Base-by-base conservation (phyloP, 495 filamentous ascomycete species). In the Penicillium cosmopolitanum region DNA sequence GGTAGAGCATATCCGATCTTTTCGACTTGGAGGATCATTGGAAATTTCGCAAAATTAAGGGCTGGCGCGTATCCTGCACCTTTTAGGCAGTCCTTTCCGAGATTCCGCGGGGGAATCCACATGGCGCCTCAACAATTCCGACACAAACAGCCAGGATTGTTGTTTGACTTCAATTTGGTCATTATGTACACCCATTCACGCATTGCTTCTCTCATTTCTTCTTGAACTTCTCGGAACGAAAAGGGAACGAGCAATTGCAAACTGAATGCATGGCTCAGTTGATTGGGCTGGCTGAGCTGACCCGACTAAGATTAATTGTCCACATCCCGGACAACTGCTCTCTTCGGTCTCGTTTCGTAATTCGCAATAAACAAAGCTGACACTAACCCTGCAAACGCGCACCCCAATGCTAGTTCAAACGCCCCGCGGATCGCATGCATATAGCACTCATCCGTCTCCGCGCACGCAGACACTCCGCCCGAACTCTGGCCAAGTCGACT, bases 31-130 rank as follows among this genome's bases (percentile, higher is more conserved):
- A 31, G 28, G 28, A 31, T 8, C 28, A 31, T 31, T 31, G 28
- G 28, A 31, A 31, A 31, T 31, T 31, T 31, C 6, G 8, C 28
- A 31, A 31, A 8, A 31, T 31, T 9, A 8, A 8, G 6, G 28
- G 28, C 8, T 31, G 9, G 11, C 50, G 56, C 38, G 16, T 44
- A 18, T 9, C 16, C 38, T 53, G 38, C 13, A 48, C 34, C 21
- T 19, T 54, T 59, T 59, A 59, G 57, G 57, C 40, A 59, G 42
- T 59, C 42, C 31, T 43, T 59, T 54, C 57, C 57, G 57, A 59
- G 33, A 15, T 40, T 16, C 50, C 40, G 16, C 16, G 40, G 38
- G 28, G 34, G 15, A 34, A 34, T 19, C 33, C 51, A 36, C 35
- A 31, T 31, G 28, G 28, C 28, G 28, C 28, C 28, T 31, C 28